Evolutionary conservation across 345 rosid genomes (phyloP), one percentile per base, ranked within the genome.

Genomic region (Salix caprea): DNA sequence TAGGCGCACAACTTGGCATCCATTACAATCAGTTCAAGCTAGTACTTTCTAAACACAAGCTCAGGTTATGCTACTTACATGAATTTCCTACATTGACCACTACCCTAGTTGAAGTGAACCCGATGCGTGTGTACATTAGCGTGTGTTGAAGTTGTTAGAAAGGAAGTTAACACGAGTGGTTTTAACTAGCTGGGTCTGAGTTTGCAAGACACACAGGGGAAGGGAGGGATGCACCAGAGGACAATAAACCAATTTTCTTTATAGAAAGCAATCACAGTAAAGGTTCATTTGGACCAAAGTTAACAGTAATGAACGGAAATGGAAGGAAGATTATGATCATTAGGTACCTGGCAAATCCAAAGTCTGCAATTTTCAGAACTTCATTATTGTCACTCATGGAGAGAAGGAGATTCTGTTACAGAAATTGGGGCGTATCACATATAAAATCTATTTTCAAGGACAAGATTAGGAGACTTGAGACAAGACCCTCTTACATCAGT

Each of bases 321-420:
- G 69, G 18, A 40, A 56, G 50, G 74, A 76, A 54, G 26, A 74
- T 72, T 70, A 76, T 65, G 23, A 67, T 39, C 9, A 40, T 62
- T 60, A 75, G 65, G 77, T 89, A 94, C 99, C 99, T 94, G 69
- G 99, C 99, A 88, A 96, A 96, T 84, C 99, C 98, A 85, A 96
- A 96, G 84, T 96, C 99, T 5, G 99, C 99, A 80, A 96, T 94
- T 92, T 92, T 96, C 85, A 96, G 78, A 78, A 82, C 85, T 69
- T 94, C 90, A 78, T 77, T 85, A 68, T 82, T 74, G 34, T 88
- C 93, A 72, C 81, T 91, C 73, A 90, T 82, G 74, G 91, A 87
- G 72, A 96, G 94, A 74, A 96, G 97, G 85, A 96, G 99, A 86
- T 96, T 96, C 98, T 96, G 97, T 80, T 50, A 44, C 76, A 86